Evolutionary conservation across 2,329 filamentous ascomycete species (phyloP).

Genomic region (Pseudogymnoascus sp.): DNA sequence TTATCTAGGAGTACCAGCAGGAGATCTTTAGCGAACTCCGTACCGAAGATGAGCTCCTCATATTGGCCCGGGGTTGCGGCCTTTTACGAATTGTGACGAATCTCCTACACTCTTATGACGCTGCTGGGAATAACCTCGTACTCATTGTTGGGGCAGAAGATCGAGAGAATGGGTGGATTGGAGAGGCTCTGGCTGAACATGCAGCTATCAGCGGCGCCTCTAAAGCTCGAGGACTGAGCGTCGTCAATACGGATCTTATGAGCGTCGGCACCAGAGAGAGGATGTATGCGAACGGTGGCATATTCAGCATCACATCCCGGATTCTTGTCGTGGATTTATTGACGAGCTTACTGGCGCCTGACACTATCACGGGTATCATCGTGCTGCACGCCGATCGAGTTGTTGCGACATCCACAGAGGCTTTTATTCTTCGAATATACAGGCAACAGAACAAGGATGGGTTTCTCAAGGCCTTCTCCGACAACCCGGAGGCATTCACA

Average conservation of each 20-base stretch:
- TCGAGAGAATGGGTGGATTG: conserved; percentile 92
- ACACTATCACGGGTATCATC: conserved; percentile 78
- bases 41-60: conserved; percentile 83
- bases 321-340: conserved; percentile 92
- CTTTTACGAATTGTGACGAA: conserved; percentile 91
- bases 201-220: conserved; percentile 79
- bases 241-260: conserved; percentile 92
- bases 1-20: conserved; percentile 73
- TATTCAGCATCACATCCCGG: conserved; percentile 91
- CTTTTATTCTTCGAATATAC: conserved; percentile 90
- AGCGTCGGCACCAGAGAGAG: conserved; percentile 81
- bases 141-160: conserved; percentile 84
- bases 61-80: conserved; percentile 85
- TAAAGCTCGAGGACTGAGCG: conserved; percentile 73
- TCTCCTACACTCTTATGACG: conserved; percentile 92
- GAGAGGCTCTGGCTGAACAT: conserved; percentile 90
- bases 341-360: conserved; percentile 71
- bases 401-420: conserved; percentile 79
- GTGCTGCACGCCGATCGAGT: conserved; percentile 84
- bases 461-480: conserved; percentile 93
- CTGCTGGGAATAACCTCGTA: conserved; percentile 86
- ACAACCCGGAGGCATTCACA: conserved; percentile 84
- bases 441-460: conserved; percentile 89
- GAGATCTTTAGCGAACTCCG: conserved; percentile 86
- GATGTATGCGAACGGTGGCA: conserved; percentile 80